Evolutionary conservation across 106 monocot species (phyloP).

Genomic region (Xerophyta viscosa): DNA sequence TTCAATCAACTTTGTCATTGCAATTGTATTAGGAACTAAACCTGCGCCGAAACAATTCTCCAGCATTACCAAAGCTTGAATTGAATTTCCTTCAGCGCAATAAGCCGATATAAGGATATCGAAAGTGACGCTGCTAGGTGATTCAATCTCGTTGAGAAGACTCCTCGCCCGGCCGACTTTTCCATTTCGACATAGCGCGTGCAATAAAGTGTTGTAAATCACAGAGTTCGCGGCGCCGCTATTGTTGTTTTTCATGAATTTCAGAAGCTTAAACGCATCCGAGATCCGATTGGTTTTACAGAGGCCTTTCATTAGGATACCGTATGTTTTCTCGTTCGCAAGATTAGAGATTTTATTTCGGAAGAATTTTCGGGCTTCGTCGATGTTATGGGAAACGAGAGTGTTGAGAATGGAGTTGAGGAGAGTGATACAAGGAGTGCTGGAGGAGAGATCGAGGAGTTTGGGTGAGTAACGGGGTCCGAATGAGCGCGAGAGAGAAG

Average conservation of each 20-base stretch:
- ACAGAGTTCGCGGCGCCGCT: conserved; percentile 54
- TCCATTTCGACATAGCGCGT: conserved; percentile 51
- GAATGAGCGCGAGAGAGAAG: conserved; percentile 28
- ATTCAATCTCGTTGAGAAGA: conserved; percentile 39
- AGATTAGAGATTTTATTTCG: conserved; percentile 18
- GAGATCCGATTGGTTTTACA: conserved; percentile 63
- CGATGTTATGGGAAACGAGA: conserved; percentile 52
- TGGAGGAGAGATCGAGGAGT: conserved; percentile 13
- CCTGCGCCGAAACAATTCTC: conserved; percentile 60
- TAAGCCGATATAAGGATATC: conserved; percentile 69
- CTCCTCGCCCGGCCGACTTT: conserved; percentile 64
- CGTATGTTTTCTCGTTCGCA: conserved; percentile 42
- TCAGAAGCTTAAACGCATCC: conserved; percentile 65
- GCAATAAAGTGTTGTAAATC: conserved; percentile 59
- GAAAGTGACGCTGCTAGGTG: conserved; percentile 51
- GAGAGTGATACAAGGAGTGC: conserved; percentile 25
- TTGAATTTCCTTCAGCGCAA: conserved; percentile 30
- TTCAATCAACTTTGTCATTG: conserved; percentile 56
- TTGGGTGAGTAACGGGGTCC: conserved; percentile 19
- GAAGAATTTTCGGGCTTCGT: conserved; percentile 46
- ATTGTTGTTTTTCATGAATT: too few relatives aligned
- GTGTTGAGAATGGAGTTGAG: conserved; percentile 49
- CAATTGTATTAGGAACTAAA: conserved; percentile 48
- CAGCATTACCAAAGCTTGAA: conserved; percentile 64
- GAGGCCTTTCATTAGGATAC: conserved; percentile 78